Base-by-base conservation (phyloP, 441 rosid genomes). In the Populus hybrid region DNA sequence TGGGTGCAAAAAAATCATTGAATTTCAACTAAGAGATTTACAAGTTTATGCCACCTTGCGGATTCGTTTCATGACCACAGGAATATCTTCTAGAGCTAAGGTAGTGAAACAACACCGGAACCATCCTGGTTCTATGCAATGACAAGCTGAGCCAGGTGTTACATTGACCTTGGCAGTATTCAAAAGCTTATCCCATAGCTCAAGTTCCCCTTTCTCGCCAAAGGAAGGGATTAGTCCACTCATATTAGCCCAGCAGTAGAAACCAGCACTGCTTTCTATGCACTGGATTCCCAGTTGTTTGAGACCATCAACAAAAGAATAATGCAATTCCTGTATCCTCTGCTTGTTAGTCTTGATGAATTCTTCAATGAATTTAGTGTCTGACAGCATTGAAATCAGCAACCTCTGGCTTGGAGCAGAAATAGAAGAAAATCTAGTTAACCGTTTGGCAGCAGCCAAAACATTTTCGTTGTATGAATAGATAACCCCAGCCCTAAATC, bases 41-140 rank as follows among this genome's bases (percentile, higher is more conserved):
- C 86, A 77, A 54, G 86, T 78, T 84, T 89, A 91, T 63, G 81
- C 80, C 78, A 89, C 88, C 80, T 77, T 86, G 21, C 69, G 78
- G 35, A 91, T 91, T 80, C 96, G 81, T 40, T 87, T 91, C 65
- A 93, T 78, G 16, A 90, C 89, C 40, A 87, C 57, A 73, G 91
- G 90, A 84, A 93, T 83, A 83, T 92, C 94, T 79, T 88, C 92
- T 77, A 78, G 79, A 8, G 87, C 80, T 79, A 93, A 84, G 67
- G 90, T 80, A 5, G 97, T 83, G 81, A 92, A 92, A 87, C 97
- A 91, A 78, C 94, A 93, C 30, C 98, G 82, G 79, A 93, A 95
- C 98, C 99, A 95, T 75, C 99, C 99, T 0, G 93, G 95, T 84
- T 95, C 97, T 77, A 89, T 92, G 86, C 96, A 91, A 83, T 92